Percentiles rank a stretch among this genome's conserved stretches.
Conservation (phyloP, 306 rosid species). For the Trifolium subterraneum region DNA sequence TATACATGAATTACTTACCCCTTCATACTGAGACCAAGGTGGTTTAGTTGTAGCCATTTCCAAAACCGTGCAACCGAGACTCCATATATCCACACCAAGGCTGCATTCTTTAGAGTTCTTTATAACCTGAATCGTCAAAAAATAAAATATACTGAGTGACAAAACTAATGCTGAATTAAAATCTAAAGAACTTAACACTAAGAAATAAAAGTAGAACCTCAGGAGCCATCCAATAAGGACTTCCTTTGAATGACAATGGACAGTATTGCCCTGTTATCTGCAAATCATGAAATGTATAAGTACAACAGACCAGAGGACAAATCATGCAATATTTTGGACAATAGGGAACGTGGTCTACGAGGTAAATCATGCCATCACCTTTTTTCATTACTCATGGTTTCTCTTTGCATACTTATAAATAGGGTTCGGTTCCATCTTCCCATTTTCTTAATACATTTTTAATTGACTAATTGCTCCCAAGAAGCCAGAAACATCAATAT, state of each 20-base stretch:
- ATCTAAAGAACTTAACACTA: slow-evolving; percentile 23
- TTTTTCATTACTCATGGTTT: not conserved
- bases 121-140: slow-evolving; percentile 69
- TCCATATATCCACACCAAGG: slow-evolving; percentile 99
- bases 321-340: slow-evolving; percentile 37
- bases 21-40: slow-evolving; percentile 99
- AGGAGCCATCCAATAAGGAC: slow-evolving; percentile 99
- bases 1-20: slow-evolving; percentile 65
- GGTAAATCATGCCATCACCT: slow-evolving; percentile 27
- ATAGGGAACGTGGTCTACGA: slow-evolving; percentile 19
- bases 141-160: slow-evolving; percentile 32
- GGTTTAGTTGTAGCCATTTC: slow-evolving; percentile 99
- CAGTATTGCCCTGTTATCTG: slow-evolving; percentile 92
- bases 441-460: not conserved
- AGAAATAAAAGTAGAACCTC: slow-evolving; percentile 65
- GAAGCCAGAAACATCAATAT: not conserved
- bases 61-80: slow-evolving; percentile 99
- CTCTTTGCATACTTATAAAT: slow-evolving; percentile 17
- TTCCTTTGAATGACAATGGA: slow-evolving; percentile 94
- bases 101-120: slow-evolving; percentile 78
- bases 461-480: not conserved
- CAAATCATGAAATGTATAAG: slow-evolving; percentile 45
- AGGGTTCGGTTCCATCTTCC: not conserved
- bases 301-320: slow-evolving; percentile 38
- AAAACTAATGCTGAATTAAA: slow-evolving; percentile 38